Conservation (phyloP, 139 green algal species). For the Micractinium conductrix region DNA sequence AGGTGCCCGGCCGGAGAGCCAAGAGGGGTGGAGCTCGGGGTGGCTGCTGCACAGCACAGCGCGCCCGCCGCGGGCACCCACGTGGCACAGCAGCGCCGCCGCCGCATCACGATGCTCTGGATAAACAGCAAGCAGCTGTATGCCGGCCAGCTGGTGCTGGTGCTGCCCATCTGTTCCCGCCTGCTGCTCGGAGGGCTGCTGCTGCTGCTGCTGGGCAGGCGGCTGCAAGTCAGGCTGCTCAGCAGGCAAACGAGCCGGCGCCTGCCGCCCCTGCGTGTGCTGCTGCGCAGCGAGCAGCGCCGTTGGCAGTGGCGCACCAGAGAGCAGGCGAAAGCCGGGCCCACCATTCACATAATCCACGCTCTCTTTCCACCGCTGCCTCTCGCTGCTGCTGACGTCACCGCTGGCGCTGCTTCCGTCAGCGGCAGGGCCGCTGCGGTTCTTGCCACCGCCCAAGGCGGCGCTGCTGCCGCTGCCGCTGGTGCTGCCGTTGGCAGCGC, state of each 20-base stretch:
- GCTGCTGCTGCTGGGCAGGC: too few species aligned
- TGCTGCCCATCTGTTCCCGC: slow-evolving; percentile 22
- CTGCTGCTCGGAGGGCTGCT: neutral
- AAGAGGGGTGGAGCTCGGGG: slow-evolving; percentile 62
- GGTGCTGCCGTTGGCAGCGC: too few species aligned
- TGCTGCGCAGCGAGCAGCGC: neutral
- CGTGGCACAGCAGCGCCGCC: slow-evolving; percentile 22
- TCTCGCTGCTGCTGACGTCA: neutral
- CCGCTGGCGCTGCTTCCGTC: neutral
- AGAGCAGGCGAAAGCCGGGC: slow-evolving; percentile 52
- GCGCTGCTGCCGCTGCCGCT: too few species aligned
- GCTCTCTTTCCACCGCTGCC: slow-evolving; percentile 39
- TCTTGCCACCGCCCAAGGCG: too few species aligned
- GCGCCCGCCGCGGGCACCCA: slow-evolving; percentile 21
- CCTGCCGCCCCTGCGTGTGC: neutral
- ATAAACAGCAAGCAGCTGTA: slow-evolving; percentile 41
- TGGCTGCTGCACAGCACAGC: slow-evolving; percentile 65
- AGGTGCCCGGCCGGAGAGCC: slow-evolving; percentile 22
- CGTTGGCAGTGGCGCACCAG: neutral
- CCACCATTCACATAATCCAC: slow-evolving; percentile 80
- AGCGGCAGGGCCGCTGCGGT: too few species aligned
- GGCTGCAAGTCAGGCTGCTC: neutral
- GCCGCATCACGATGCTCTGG: slow-evolving; percentile 4
- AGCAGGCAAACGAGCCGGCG: too few species aligned
- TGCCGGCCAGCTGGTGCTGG: neutral